A percentile compares a stretch with the other conserved stretches of the same genome.
Evolutionary conservation across 73 alveolate genomes (phyloP).

Genomic region (Stentor roeselii): DNA sequence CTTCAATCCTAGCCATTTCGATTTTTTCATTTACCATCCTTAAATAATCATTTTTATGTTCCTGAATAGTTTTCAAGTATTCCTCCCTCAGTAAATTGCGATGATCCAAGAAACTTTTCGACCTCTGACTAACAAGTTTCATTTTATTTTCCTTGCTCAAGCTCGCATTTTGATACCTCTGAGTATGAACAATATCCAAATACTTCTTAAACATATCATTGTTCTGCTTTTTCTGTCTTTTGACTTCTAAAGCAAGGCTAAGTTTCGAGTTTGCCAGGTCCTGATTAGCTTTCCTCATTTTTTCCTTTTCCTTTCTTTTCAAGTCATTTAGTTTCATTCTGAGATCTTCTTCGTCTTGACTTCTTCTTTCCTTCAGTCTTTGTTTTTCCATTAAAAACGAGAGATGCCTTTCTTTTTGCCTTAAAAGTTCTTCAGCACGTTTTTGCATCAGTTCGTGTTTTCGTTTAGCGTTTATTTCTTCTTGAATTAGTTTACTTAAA

Average conservation of each 20-base stretch:
- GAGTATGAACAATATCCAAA: background rate
- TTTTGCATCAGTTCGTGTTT: background rate
- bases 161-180: background rate
- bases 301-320: background rate
- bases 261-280: background rate
- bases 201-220: background rate
- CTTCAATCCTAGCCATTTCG: background rate
- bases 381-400: background rate
- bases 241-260: background rate
- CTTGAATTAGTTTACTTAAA: background rate
- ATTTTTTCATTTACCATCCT: too few species aligned
- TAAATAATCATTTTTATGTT: background rate
- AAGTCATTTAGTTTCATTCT: background rate
- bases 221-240: background rate
- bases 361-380: background rate
- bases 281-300: background rate
- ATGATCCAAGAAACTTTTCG: background rate
- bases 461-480: background rate
- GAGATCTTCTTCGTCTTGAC: background rate
- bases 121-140: background rate
- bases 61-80: background rate
- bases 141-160: background rate
- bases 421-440: background rate
- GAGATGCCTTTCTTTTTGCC: background rate
- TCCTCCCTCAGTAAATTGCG: background rate